Conservation (phyloP, 2,329 filamentous ascomycete genomes). For the Thelonectria blattea region DNA sequence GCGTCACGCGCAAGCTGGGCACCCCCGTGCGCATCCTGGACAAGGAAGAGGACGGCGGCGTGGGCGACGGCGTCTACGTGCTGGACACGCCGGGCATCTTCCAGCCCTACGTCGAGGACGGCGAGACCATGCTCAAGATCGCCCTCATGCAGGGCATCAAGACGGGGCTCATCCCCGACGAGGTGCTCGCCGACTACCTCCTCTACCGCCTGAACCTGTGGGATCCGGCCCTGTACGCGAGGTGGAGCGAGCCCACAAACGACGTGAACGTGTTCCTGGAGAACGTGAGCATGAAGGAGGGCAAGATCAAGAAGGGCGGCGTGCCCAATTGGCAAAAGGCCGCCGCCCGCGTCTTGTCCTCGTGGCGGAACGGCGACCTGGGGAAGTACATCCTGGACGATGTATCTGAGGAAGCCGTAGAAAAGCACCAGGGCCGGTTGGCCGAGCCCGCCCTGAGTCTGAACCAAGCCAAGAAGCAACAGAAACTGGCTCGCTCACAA, state of each 20-base stretch:
- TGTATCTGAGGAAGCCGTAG: conserved; percentile 65
- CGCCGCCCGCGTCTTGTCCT: conserved; percentile 80
- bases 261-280: conserved; percentile 77
- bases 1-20: conserved; percentile 85
- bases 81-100: conserved; percentile 96
- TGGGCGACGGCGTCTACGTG: conserved; percentile 74
- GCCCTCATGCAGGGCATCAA: conserved; percentile 90
- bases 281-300: conserved; percentile 74
- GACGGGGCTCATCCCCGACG: conserved; percentile 79
- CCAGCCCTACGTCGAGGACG: conserved; percentile 84
- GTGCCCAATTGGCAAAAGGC: conserved; percentile 72
- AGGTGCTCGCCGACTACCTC: conserved; percentile 87
- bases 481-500: conserved; percentile 64
- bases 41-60: conserved; percentile 47
- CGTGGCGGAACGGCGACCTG: conserved; percentile 79
- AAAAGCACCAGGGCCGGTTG: conserved; percentile 52
- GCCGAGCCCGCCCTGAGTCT: conserved; percentile 63
- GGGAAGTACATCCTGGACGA: conserved; percentile 83
- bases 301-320: conserved; percentile 77
- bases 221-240: conserved; percentile 66
- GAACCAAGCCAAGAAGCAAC: conserved; percentile 71
- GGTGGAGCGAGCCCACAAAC: conserved; percentile 77
- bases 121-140: conserved; percentile 93
- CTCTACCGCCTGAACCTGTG: conserved; percentile 81
- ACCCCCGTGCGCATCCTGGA: conserved; percentile 78